A percentile compares a stretch with the other conserved stretches of the same genome.
Evolutionary conservation across 257 asterid genomes (phyloP).

Genomic region (Solanum chmielewskii): DNA sequence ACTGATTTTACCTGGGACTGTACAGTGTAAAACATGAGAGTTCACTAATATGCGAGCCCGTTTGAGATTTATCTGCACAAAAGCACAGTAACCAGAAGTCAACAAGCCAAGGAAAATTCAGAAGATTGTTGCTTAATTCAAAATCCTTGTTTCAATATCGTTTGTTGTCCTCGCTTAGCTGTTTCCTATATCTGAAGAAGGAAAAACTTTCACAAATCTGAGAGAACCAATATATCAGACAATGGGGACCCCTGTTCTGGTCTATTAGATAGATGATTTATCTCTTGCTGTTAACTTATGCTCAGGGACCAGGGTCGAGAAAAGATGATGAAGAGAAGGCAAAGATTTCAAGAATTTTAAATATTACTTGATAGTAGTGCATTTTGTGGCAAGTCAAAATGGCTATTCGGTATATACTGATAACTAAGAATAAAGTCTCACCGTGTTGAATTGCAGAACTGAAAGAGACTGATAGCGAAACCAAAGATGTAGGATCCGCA

Average conservation of each 20-base stretch:
- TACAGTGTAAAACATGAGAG: conserved; percentile 43
- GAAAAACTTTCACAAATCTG: not conserved
- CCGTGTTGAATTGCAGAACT: conserved; percentile 73
- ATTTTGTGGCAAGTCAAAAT: not conserved
- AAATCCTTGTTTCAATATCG: not conserved
- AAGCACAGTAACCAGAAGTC: conserved; percentile 3
- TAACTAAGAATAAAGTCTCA: conserved; percentile 13
- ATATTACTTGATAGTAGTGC: not conserved
- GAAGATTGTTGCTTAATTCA: not conserved
- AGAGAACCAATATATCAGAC: not conserved
- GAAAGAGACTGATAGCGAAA: conserved; percentile 84
- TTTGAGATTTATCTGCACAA: conserved; percentile 83
- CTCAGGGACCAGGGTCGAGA: not conserved
- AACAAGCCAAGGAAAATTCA: not conserved
- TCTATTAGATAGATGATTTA: not conserved
- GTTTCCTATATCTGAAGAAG: not conserved
- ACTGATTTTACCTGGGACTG: conserved; percentile 52
- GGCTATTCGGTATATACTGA: not conserved
- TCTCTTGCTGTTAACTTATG: not conserved
- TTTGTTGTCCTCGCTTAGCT: not conserved
- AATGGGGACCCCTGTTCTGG: not conserved
- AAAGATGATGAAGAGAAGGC: not conserved
- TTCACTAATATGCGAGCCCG: conserved; percentile 90
- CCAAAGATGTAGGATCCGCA: conserved; percentile 89
- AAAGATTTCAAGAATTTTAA: not conserved